Base-by-base conservation (phyloP, 2,329 filamentous ascomycete genomes). In the Geoglossum cookeanum region DNA sequence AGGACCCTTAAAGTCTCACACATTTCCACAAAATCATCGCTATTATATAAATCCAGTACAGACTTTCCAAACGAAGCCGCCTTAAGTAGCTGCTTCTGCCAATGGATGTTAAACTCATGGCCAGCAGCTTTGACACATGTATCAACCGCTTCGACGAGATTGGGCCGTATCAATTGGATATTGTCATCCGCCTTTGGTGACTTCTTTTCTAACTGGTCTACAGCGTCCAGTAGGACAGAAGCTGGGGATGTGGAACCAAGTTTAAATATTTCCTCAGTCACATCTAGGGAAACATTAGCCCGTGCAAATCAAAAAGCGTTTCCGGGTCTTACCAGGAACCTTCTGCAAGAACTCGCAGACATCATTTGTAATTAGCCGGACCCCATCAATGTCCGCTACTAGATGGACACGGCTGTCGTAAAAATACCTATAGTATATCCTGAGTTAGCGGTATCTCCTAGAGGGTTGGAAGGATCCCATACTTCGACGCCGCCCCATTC, bases 21-120 rank as follows among this genome's bases (percentile, higher is more conserved):
- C 84, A 96, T 97, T 61, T 97, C 91, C 57, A 98, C 92, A 70
- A 97, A 98, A 62, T 98, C 91, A 65, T 98, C 92, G 66, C 90
- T 96, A 69, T 92, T 96, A 71, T 97, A 98, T 11, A 97, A 82
- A 64, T 97, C 92, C 3, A 98, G 77, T 0, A 97, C 92, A 0
- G 92, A 97, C 69, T 98, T 98, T 60, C 92, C 92, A 68, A 96
- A 97, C 0, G 91, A 97, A 0, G 92, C 92, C 4, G 92, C 92
- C 68, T 94, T 94, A n/a, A 98, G 76, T 1, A 98, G 75, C 63
- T 94, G 82, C 67, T 97, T 98, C 67, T 98, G 92, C 87, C 90
- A 94, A 65, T 91, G 82, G 1, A 84, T 75, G 64, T 83, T 87
- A 67, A 89, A 96, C 68, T 98, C 92, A 59, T 94, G 84, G 1